Base-by-base conservation (phyloP, 2,329 filamentous ascomycete genomes). In the Nothopassalora personata region DNA sequence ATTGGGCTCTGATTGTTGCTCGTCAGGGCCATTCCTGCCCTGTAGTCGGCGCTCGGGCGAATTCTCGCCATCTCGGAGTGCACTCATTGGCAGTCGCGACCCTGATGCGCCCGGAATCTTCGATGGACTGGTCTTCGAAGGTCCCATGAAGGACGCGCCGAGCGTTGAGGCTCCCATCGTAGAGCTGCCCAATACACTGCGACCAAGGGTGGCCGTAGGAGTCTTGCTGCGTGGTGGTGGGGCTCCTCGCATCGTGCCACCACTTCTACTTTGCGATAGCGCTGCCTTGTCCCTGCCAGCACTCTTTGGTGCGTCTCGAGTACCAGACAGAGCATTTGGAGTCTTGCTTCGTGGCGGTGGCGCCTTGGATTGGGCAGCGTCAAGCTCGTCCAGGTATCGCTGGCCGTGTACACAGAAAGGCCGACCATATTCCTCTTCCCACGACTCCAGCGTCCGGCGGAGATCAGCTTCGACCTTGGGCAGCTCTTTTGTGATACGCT, bases 341-440 rank as follows among this genome's bases (percentile, higher is more conserved):
- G 90, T 94, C 76, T 92, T 96, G 69, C 67, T 70, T 58, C 66
- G 67, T 43, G 65, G 66, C 13, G 87, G 86, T 13, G 83, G 80
- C 10, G 80, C 81, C 63, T 83, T 82, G 10, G 81, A 70, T 28
- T 86, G 83, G 15, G 81, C 80, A 10, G 80, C 81, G 53, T 91
- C 88, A n/a, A 97, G 77, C 59, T 88, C 83, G 64, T 97, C 91
- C 36, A 99, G 81, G 71, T 97, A 99, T 64, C 90, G 83, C 70
- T 96, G 89, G 31, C 94, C 94, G 66, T 94, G 91, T 13, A 99
- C 92, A 49, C 95, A 80, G 80, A 99, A 99, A 3, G 92, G 90
- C 10, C 91, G 86, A 3, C 91, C 93, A 72, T 93, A 97, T 71
- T 97, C 94, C 55, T 96, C 88, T 72, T 99, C 94, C 86, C 91